These are phyloP conservation scores for Globisporangium abappressorium DNA, from an alignment of 352 stramenopile species.

Conservation along the genomic window DNA sequence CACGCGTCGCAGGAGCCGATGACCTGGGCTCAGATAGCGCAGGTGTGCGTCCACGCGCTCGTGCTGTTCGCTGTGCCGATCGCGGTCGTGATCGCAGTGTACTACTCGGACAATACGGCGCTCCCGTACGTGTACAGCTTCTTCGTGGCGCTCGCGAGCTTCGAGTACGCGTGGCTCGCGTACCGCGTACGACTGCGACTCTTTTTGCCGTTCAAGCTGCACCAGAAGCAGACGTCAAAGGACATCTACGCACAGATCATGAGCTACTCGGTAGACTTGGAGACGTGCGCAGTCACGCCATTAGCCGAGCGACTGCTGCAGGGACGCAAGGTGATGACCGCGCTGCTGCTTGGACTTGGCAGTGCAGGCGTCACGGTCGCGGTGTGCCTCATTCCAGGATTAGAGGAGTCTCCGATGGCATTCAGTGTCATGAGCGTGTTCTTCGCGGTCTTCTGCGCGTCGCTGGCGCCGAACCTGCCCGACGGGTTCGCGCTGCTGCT, in stretches of 20 bases:
- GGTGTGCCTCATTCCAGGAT: neutral
- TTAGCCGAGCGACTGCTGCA: slow-evolving; percentile 38
- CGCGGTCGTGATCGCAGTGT: slow-evolving; percentile 31
- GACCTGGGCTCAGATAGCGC: slow-evolving; percentile 26
- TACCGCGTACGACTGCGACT: slow-evolving; percentile 53
- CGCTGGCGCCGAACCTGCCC: slow-evolving; percentile 42
- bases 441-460: slow-evolving; percentile 30
- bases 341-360: slow-evolving; percentile 24
- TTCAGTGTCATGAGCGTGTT: slow-evolving; percentile 42
- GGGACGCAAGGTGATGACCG: slow-evolving; percentile 25
- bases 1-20: slow-evolving; percentile 15
- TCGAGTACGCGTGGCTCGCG: slow-evolving; percentile 59
- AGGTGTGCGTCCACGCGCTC: slow-evolving; percentile 31
- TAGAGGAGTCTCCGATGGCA: slow-evolving; percentile 11
- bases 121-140: slow-evolving; percentile 52
- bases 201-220: slow-evolving; percentile 63
- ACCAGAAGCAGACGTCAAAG: slow-evolving; percentile 64
- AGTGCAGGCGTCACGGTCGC: slow-evolving; percentile 5
- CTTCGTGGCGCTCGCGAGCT: slow-evolving; percentile 39
- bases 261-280: slow-evolving; percentile 54
- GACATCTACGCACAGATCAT: slow-evolving; percentile 75
- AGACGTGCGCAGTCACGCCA: slow-evolving; percentile 50
- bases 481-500: slow-evolving; percentile 43
- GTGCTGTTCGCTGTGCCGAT: slow-evolving; percentile 31
- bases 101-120: slow-evolving; percentile 32